These are phyloP conservation scores for Thelephora aurantiotincta DNA, from an alignment of 768 basidiomycete species.

Conservation along the genomic window DNA sequence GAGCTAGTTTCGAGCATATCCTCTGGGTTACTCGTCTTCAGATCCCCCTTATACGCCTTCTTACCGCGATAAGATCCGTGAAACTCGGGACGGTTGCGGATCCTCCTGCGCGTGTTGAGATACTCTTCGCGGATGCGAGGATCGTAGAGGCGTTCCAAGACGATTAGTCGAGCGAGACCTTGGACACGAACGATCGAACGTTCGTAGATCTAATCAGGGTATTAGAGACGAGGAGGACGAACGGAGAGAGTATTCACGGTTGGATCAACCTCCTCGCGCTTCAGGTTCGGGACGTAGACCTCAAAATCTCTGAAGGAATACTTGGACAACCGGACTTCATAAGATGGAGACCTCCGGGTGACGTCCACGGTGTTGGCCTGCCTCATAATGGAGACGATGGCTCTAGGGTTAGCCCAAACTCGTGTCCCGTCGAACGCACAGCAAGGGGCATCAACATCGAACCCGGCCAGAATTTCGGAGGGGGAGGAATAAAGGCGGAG, in stretches of 20 bases:
- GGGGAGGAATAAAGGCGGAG: constrained; percentile 50
- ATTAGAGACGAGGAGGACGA: background rate
- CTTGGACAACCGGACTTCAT: constrained; percentile 48
- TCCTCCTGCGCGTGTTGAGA: constrained; percentile 29
- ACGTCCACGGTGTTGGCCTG: constrained; percentile 50
- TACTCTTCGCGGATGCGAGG: constrained; percentile 30
- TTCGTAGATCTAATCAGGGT: constrained; percentile 35
- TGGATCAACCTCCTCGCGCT: constrained; percentile 39
- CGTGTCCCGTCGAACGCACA: constrained; percentile 36
- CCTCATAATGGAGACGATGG: constrained; percentile 49
- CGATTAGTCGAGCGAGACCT: constrained; percentile 47
- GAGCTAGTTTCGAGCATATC: constrained; percentile 39
- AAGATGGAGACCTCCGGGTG: constrained; percentile 49
- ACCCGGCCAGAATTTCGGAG: constrained; percentile 52
- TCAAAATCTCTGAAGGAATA: constrained; percentile 42
- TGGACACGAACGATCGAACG: constrained; percentile 40
- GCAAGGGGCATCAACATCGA: constrained; percentile 54
- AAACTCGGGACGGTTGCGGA: constrained; percentile 33
- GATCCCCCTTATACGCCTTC: constrained; percentile 7
- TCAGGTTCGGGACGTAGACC: constrained; percentile 38
- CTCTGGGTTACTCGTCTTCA: constrained; percentile 17
- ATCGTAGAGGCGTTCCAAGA: constrained; percentile 41
- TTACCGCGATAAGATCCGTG: background rate
- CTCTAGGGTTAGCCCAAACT: constrained; percentile 48
- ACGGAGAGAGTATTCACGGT: constrained; percentile 25